Percentiles rank a stretch among this genome's conserved stretches.
Evolutionary conservation across 2,329 filamentous ascomycete genomes (phyloP).

Genomic region (Mollisiaceae sp.): DNA sequence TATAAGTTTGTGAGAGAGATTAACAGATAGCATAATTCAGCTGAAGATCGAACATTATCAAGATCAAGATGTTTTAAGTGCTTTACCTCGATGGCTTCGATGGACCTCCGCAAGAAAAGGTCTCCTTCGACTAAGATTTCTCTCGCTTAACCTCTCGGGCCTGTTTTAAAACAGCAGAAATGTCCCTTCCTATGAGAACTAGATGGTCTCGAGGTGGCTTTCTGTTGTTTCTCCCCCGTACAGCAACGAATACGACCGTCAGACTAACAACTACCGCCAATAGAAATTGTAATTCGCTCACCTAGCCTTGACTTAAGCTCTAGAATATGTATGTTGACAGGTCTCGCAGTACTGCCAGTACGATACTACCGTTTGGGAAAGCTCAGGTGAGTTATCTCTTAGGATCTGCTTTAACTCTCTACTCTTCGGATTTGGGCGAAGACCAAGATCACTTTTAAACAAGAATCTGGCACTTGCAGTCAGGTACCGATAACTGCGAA

Average conservation of each 20-base stretch:
- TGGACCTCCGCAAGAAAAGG: background rate
- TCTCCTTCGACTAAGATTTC: constrained; percentile 17
- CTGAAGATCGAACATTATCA: too few species aligned
- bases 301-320: constrained; percentile 23
- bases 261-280: constrained; percentile 21
- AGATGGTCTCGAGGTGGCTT: constrained; percentile 25
- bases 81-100: background rate
- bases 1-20: too few species aligned
- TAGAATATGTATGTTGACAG: constrained; percentile 29
- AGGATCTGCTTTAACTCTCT: constrained; percentile 26
- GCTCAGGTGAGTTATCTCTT: constrained; percentile 22
- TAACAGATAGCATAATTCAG: too few species aligned
- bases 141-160: constrained; percentile 28
- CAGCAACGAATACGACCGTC: constrained; percentile 24
- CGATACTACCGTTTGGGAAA: constrained; percentile 26
- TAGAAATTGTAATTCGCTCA: constrained; percentile 13
- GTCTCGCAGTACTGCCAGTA: constrained; percentile 25
- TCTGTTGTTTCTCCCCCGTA: constrained; percentile 22
- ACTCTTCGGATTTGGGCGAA: constrained; percentile 22
- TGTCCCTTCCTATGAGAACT: constrained; percentile 29
- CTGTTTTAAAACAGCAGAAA: constrained; percentile 30
- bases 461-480: constrained; percentile 20
- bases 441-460: too few species aligned
- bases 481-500: constrained; percentile 11
- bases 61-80: background rate